Evolutionary conservation across 2,329 filamentous ascomycete genomes (phyloP), one percentile per base, ranked within the genome.

Genomic region (Boeremia lycopersici): DNA sequence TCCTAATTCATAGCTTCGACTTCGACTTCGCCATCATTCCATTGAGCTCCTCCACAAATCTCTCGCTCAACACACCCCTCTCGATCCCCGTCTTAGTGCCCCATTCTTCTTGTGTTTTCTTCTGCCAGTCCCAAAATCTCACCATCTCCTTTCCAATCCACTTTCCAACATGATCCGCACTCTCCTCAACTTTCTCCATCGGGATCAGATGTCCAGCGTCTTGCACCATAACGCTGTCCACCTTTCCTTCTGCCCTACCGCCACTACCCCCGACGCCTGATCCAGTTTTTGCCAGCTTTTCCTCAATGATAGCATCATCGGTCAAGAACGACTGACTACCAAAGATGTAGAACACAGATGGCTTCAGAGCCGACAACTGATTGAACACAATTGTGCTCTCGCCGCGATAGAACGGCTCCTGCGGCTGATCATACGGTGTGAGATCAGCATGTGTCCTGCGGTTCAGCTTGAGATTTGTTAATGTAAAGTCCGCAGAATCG

Each of bases 181-280:
- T 89, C 65, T 84, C 79, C 2, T 67, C 77, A 0, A 90, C 89
- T 34, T 84, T 83, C 74, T 96, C 92, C 84, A 96, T 90, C 0
- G 93, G 89, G 26, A 97, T 84, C 36, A 97, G 74, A 74, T 98
- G 93, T 0, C 93, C 91, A 6, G 82, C 80, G 0, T 82, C 82
- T 26, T 88, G 76, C 7, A 95, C 75, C 13, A 85, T 78, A 5
- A 90, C 82, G 60, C 86, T 81, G 51, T 79, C 81, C 2, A 96
- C 92, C 40, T 86, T 80, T 0, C 89, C 90, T 11, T 82, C 82
- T n/a, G 76, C 74, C 4, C 72, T 79, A 42, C 89, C 84, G 15
- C 91, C 84, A 62, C 86, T 89, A 1, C 90, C 90, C 6, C 89
- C 87, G 0, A 83, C 75, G 0, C 86, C 89, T 0, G 76, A 74